A percentile compares a stretch with the other conserved stretches of the same genome.
Evolutionary conservation across 352 stramenopile genomes (phyloP).

Genomic region (Pythium plurisporium): DNA sequence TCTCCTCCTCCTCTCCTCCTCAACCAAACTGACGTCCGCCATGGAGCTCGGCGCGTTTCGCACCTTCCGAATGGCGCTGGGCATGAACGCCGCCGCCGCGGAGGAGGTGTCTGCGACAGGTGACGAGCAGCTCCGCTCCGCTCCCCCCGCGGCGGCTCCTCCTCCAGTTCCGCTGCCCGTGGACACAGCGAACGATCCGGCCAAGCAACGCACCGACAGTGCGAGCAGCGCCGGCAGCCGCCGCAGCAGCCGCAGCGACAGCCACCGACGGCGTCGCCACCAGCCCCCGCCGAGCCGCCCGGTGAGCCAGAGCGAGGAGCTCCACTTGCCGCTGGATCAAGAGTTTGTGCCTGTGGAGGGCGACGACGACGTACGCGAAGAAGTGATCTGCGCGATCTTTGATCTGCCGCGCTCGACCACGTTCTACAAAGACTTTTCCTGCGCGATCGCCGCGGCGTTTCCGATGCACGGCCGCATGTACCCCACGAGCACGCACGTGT

Average conservation of each 20-base stretch:
- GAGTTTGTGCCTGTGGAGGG: conserved; percentile 41
- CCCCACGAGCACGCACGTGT: conserved; percentile 72
- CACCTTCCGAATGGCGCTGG: conserved; percentile 27
- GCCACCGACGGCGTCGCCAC: conserved; percentile 1
- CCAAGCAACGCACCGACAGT: conserved; percentile 16
- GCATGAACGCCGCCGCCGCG: conserved; percentile 7
- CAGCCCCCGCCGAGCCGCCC: neutral
- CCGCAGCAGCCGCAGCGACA: conserved; percentile 14
- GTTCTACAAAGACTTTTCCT: conserved; percentile 87
- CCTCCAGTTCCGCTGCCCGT: too few relatives aligned
- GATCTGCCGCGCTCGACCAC: conserved; percentile 62
- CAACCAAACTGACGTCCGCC: neutral
- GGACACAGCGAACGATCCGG: neutral
- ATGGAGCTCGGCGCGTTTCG: conserved; percentile 30
- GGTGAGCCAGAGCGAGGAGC: neutral
- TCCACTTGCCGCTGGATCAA: conserved; percentile 30
- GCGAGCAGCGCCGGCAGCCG: conserved; percentile 25
- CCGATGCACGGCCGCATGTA: conserved; percentile 88
- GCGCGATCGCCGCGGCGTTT: conserved; percentile 68
- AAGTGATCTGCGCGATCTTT: conserved; percentile 88
- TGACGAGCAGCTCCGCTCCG: neutral
- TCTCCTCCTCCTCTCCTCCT: neutral
- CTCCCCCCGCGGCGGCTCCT: neutral
- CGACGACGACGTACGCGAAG: conserved; percentile 53
- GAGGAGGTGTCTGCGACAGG: conserved; percentile 5